Percentiles rank a stretch among this genome's conserved stretches.
Conservation (phyloP, 1,284 basidiomycete genomes). For the Fomitiporia mediterranea region DNA sequence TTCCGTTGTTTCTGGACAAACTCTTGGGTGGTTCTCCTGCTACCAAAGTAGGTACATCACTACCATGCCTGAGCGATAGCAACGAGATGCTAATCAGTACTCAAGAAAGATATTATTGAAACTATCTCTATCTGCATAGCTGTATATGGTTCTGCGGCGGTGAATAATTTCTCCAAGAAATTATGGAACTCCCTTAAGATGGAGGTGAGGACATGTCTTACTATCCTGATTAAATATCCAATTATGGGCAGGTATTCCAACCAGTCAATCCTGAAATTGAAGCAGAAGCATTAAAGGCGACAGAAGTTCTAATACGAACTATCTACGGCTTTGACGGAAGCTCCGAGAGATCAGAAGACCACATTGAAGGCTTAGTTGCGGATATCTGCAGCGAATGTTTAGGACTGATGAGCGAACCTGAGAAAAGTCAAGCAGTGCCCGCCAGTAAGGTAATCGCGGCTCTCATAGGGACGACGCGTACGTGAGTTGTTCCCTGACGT, state of each 20-base stretch:
- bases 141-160: conserved; percentile 68
- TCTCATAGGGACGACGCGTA: conserved; percentile 73
- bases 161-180: conserved; percentile 61
- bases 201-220: conserved; percentile 68
- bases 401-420: conserved; percentile 76
- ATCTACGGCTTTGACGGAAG: conserved; percentile 48
- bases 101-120: conserved; percentile 78
- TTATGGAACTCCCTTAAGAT: conserved; percentile 87
- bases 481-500: conserved; percentile 29
- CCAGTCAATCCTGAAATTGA: conserved; percentile 77
- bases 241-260: conserved; percentile 87
- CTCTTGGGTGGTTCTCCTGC: conserved; percentile 77
- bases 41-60: conserved; percentile 62
- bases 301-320: conserved; percentile 67
- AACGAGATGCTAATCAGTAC: no score
- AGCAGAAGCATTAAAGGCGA: conserved; percentile 63
- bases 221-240: conserved; percentile 3
- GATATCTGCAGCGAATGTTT: conserved; percentile 80
- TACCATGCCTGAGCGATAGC: no score
- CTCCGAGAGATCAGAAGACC: conserved; percentile 33
- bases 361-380: conserved; percentile 58
- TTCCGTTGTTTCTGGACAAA: conserved; percentile 92
- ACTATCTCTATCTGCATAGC: conserved; percentile 75
- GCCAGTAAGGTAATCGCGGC: conserved; percentile 79
- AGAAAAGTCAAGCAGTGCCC: conserved; percentile 85